Evolutionary conservation across 1,284 basidiomycete species (phyloP), one percentile per base, ranked within the genome.

Genomic region (Hymenochaete sp.): DNA sequence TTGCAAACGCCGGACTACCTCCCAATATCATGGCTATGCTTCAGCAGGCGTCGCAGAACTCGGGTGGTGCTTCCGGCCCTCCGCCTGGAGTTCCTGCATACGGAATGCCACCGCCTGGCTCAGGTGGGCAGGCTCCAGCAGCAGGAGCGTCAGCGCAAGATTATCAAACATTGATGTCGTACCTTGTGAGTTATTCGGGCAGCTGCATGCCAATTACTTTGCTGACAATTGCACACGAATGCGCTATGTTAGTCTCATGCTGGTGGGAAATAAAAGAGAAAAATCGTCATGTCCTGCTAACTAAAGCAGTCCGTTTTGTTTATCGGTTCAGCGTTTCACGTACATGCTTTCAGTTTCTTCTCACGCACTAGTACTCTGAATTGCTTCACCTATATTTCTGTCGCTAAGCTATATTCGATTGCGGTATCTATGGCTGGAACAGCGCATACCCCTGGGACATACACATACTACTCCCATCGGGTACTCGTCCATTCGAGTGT

Each of bases 161-260:
- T 52, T 77, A 75, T 50, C 71, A 75, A 51, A 71, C 75, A 52
- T 53, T 79, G 39, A 71, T 79, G 68, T 66, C 68, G 27, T 77
- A 70, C 51, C 62, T 77, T 49, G 76, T 78, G 45, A 61, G 69
- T 59, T 35, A n/a, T 33, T 14, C 16, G 36, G 10, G 35, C n/a
- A 26, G 2, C 26, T 8, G 6, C 19, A 10, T 22, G 3, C 8
- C 7, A 11, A 25, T 3, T 10, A 6, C 9, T 32, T 9, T 9
- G 2, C 18, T 25, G 28, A 1, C 14, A 26, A 32, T n/a, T 27
- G 13, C 37, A 32, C 21, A 8, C 9, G 2, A 8, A 1, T 9
- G 11, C 10, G 25, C 31, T 38, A 13, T 27, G 45, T 32, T 38
- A 49, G 36, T 22, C 37, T 21, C 47, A 49, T 25, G 40, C 38